Evolutionary conservation across 441 rosid species (phyloP).

Genomic region (Corymbia citriodora): DNA sequence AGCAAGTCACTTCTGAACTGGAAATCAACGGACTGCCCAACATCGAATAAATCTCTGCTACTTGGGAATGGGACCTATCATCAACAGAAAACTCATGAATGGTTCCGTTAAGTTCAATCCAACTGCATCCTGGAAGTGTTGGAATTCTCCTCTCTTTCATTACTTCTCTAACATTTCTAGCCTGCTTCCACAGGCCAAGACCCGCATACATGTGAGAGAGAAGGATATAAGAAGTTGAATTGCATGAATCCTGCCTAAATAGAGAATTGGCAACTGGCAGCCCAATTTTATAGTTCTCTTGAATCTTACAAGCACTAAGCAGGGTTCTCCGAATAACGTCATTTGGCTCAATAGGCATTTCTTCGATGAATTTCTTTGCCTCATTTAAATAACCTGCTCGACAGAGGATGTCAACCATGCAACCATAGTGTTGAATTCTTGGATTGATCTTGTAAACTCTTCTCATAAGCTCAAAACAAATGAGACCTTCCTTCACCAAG

Average conservation of each 20-base stretch:
- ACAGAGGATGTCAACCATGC: conserved; percentile 48
- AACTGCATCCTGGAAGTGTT: conserved; percentile 58
- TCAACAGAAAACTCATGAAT: conserved; percentile 62
- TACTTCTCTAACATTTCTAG: conserved; percentile 31
- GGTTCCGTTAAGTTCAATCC: conserved; percentile 62
- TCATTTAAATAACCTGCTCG: conserved; percentile 45
- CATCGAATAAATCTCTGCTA: conserved; percentile 31
- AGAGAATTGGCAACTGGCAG: conserved; percentile 41
- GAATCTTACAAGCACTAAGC: conserved; percentile 42
- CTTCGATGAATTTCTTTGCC: conserved; percentile 36
- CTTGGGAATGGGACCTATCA: conserved; percentile 37
- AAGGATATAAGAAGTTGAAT: conserved; percentile 47
- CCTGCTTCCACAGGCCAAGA: conserved; percentile 52
- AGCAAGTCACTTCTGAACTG: conserved; percentile 9
- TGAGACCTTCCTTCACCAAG: conserved; percentile 58
- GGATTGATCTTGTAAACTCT: conserved; percentile 53
- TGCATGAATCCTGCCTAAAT: conserved; percentile 26
- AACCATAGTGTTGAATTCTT: conserved; percentile 54
- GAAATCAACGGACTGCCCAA: conserved; percentile 22
- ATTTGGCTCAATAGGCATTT: conserved; percentile 55
- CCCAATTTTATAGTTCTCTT: conserved; percentile 37
- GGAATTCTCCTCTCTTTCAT: conserved; percentile 46
- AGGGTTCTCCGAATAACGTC: conserved; percentile 55
- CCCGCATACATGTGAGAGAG: conserved; percentile 52
- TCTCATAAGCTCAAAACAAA: conserved; percentile 61